phyloP scores from a whole-genome alignment of 192 early-diverging fungal genomes.

The Entomortierella parvispora region DNA sequence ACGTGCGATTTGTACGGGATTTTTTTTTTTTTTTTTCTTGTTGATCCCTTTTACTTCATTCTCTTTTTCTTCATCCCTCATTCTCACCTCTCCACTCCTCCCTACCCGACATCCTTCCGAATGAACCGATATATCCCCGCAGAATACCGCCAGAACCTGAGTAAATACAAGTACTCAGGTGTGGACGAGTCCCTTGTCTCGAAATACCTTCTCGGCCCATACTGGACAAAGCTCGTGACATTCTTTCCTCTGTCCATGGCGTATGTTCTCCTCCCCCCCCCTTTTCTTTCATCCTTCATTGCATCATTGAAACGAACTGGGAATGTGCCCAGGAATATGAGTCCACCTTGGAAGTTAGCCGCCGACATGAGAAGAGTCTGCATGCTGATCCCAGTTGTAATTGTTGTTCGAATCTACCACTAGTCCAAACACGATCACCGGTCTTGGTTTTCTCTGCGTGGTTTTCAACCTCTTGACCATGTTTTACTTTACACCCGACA shows the following conservation, averaged over 20 bases:
- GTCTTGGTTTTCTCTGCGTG: conserved; percentile 84
- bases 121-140: conserved; percentile 64
- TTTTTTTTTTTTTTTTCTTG: too few species aligned
- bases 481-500: conserved; percentile 78
- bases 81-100: too few species aligned
- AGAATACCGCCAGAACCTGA: conserved; percentile 73
- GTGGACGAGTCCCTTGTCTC: conserved; percentile 84
- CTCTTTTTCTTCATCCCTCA: neutral
- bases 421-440: conserved; percentile 91
- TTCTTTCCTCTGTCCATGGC: conserved; percentile 90
- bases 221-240: conserved; percentile 88
- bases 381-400: neutral
- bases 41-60: too few species aligned
- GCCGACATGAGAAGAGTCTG: too few species aligned
- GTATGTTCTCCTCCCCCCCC: conserved; percentile 49
- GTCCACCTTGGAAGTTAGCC: too few species aligned
- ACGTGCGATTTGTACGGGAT: too few species aligned
- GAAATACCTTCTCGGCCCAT: conserved; percentile 80
- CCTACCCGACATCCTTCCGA: conserved; percentile 15
- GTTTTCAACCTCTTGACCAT: conserved; percentile 76
- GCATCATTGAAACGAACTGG: too few species aligned
- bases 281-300: too few species aligned
- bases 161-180: conserved; percentile 87
- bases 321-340: too few species aligned
- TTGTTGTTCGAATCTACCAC: neutral